phyloP scores from a whole-genome alignment of 2,329 filamentous ascomycete genomes.

The Neurospora crassa region DNA sequence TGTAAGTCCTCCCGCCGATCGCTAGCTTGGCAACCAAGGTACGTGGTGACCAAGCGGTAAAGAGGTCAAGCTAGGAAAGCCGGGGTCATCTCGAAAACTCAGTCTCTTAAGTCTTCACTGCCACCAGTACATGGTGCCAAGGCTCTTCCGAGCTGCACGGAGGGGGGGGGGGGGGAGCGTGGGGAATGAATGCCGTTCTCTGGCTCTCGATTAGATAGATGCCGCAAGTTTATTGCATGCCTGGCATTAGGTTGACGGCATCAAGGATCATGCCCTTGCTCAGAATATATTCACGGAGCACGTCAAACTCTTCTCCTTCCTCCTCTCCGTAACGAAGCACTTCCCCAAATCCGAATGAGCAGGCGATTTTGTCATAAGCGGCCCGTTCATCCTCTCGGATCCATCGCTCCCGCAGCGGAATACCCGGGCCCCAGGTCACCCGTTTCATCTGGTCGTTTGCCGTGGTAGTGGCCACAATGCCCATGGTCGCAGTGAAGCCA shows the following conservation, averaged over 20 bases:
- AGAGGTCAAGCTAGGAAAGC: slow-evolving; percentile 13
- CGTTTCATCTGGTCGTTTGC: slow-evolving; percentile 92
- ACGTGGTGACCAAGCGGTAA: slow-evolving; percentile 7
- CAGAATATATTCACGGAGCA: slow-evolving; percentile 71
- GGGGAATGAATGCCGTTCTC: slow-evolving; percentile 1
- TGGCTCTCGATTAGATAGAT: background rate
- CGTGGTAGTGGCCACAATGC: slow-evolving; percentile 74
- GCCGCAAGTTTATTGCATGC: slow-evolving; percentile 49
- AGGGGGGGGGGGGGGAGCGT: too few species aligned
- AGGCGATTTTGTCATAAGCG: slow-evolving; percentile 75
- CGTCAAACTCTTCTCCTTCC: slow-evolving; percentile 82
- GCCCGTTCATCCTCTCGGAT: slow-evolving; percentile 82
- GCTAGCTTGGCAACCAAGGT: slow-evolving; percentile 4
- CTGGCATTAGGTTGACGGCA: slow-evolving; percentile 80
- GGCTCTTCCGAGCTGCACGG: slow-evolving; percentile 7
- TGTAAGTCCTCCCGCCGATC: slow-evolving; percentile 15
- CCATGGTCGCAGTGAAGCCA: slow-evolving; percentile 69
- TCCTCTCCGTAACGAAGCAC: slow-evolving; percentile 75
- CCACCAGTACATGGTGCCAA: slow-evolving; percentile 11
- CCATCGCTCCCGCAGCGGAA: slow-evolving; percentile 74
- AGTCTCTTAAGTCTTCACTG: slow-evolving; percentile 12
- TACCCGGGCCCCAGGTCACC: slow-evolving; percentile 80
- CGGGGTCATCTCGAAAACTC: slow-evolving; percentile 3
- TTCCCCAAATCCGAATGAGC: slow-evolving; percentile 88
- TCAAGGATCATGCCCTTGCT: slow-evolving; percentile 85